Evolutionary conservation across 176 grass and related monocot species (phyloP).

Genomic region (Eragrostis nindensis): DNA sequence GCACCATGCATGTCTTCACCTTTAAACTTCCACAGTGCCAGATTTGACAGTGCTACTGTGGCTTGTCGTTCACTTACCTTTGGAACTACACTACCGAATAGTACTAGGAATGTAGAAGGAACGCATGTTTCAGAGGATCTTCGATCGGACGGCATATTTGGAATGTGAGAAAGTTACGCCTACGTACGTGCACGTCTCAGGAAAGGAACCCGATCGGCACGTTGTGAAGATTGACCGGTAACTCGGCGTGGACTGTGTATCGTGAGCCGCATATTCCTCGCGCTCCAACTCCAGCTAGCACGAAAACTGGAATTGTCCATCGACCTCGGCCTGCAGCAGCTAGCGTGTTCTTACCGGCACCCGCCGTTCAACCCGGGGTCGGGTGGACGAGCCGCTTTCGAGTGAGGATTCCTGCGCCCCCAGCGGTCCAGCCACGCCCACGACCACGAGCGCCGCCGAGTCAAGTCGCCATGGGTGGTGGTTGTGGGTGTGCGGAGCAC

Average conservation of each 20-base stretch:
- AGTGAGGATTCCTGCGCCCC: background rate
- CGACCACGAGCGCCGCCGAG: background rate
- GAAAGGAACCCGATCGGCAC: too few relatives aligned
- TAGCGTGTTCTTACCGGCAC: background rate
- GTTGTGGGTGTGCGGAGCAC: too few relatives aligned
- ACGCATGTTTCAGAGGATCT: background rate
- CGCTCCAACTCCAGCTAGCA: background rate
- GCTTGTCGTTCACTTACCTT: background rate
- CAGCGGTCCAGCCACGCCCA: background rate
- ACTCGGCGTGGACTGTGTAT: too few relatives aligned
- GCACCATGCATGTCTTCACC: too few relatives aligned
- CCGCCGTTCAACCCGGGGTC: constrained; percentile 10
- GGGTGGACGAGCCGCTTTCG: background rate
- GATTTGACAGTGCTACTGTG: background rate
- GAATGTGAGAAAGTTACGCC: too few relatives aligned
- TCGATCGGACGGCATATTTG: too few relatives aligned
- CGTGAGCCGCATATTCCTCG: background rate
- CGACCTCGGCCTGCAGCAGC: background rate
- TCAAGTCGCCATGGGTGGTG: background rate
- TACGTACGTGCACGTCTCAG: too few relatives aligned
- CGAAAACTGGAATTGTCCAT: background rate
- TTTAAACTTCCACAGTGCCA: background rate
- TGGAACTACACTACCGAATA: background rate
- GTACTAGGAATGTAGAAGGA: background rate
- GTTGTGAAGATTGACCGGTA: too few relatives aligned